Percentiles rank a stretch among this genome's conserved stretches.
These are phyloP conservation scores for Xylaria hypoxylon DNA, from an alignment of 2,329 filamentous ascomycete genomes.

Conservation along the genomic window DNA sequence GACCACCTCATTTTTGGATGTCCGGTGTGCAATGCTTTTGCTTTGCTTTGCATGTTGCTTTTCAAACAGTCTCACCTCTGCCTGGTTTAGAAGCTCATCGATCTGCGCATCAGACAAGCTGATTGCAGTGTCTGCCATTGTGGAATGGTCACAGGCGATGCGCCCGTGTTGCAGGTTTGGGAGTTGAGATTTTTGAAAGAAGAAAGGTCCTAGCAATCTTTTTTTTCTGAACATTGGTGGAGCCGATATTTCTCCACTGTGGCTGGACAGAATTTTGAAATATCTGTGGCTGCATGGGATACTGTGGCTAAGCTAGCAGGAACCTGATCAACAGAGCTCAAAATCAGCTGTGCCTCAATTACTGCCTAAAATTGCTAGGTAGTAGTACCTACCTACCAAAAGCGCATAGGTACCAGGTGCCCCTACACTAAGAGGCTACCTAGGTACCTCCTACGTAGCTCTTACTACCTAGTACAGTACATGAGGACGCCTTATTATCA, in stretches of 20 bases:
- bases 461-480: too few species aligned
- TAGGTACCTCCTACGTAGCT: neutral
- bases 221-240: slow-evolving; percentile 20
- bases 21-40: slow-evolving; percentile 43
- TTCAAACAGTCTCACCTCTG: slow-evolving; percentile 65
- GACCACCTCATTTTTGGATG: slow-evolving; percentile 50
- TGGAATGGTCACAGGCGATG: slow-evolving; percentile 33
- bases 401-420: neutral
- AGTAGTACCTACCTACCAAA: too few species aligned
- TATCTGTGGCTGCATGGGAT: too few species aligned
- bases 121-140: slow-evolving; percentile 51
- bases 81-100: slow-evolving; percentile 71
- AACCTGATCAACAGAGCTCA: too few species aligned
- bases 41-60: slow-evolving; percentile 45
- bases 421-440: neutral
- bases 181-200: slow-evolving; percentile 1
- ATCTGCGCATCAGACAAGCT: slow-evolving; percentile 73
- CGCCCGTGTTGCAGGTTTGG: slow-evolving; percentile 12
- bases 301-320: too few species aligned
- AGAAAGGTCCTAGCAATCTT: slow-evolving; percentile 23
- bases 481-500: too few species aligned
- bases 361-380: slow-evolving; percentile 32
- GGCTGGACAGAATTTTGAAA: too few species aligned
- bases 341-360: neutral
- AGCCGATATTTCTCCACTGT: slow-evolving; percentile 24